phyloP scores from a whole-genome alignment of 768 basidiomycete genomes.

The Pulveroboletus sp. region DNA sequence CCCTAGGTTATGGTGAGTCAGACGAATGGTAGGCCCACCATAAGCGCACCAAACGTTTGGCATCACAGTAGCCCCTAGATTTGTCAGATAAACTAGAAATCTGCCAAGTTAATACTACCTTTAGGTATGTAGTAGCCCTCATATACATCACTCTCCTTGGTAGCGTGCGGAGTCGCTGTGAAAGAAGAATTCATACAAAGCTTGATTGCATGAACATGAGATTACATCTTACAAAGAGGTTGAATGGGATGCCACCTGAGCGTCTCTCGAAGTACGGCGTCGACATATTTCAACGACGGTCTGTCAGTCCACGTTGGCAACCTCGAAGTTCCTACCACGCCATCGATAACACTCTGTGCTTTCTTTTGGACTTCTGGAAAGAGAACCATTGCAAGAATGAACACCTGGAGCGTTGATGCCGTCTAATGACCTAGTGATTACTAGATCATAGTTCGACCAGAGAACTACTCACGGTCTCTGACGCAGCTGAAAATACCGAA shows the following conservation, averaged over 20 bases:
- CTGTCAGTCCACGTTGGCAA: constrained; percentile 29
- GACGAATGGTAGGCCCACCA: not conserved
- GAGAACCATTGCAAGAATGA: constrained; percentile 35
- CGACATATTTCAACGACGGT: constrained; percentile 24
- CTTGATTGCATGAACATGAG: not conserved
- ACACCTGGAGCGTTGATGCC: constrained; percentile 24
- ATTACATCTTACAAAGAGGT: constrained; percentile 20
- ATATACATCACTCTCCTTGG: constrained; percentile 21
- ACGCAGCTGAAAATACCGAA: constrained; percentile 10
- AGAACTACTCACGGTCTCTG: constrained; percentile 13
- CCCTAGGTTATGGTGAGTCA: constrained; percentile 18
- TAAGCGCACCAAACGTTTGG: constrained; percentile 28
- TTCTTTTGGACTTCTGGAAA: constrained; percentile 27
- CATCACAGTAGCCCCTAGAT: constrained; percentile 20
- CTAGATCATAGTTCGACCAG: not conserved
- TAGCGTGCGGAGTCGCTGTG: constrained; percentile 17
- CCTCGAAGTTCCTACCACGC: constrained; percentile 18
- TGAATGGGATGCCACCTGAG: constrained; percentile 23
- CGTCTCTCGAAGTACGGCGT: constrained; percentile 28
- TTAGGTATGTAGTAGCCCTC: constrained; percentile 29
- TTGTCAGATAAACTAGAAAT: constrained; percentile 1
- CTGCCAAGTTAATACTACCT: not conserved
- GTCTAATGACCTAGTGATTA: constrained; percentile 15
- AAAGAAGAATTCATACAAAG: not conserved
- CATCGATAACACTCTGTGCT: constrained; percentile 33